These are phyloP conservation scores for Syzygium aqueum DNA, from an alignment of 345 rosid genomes.

Conservation along the genomic window DNA sequence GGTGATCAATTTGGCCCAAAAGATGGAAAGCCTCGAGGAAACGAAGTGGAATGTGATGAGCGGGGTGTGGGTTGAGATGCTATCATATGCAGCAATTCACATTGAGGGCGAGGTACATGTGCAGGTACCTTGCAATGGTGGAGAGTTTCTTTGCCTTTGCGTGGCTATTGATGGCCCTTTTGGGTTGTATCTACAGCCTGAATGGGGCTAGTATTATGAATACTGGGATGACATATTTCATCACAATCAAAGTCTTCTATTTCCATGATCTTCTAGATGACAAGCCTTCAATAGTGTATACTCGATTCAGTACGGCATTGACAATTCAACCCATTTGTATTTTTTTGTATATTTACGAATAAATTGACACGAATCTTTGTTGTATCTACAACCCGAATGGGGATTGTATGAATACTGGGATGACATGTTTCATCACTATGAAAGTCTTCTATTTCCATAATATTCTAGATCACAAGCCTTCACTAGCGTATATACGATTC, in stretches of 20 bases:
- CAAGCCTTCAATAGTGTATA: neutral
- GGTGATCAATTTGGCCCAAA: neutral
- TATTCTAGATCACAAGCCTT: neutral
- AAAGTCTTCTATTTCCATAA: neutral
- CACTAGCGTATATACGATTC: neutral
- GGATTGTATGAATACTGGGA: neutral
- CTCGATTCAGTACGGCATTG: neutral
- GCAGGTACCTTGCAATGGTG: neutral
- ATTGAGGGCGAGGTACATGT: neutral
- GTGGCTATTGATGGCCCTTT: neutral
- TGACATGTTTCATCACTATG: neutral
- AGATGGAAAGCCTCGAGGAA: neutral
- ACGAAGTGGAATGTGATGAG: neutral
- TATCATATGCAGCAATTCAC: neutral
- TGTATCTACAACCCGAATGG: neutral
- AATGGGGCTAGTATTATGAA: neutral
- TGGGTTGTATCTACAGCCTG: neutral
- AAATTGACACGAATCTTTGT: too few relatives aligned
- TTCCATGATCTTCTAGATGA: neutral
- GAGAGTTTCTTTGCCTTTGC: neutral
- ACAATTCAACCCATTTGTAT: neutral
- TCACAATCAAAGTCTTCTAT: neutral
- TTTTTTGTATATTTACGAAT: too few relatives aligned
- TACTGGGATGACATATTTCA: neutral
- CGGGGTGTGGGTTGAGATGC: neutral